Conservation (phyloP, 352 stramenopile species). For the Globisporangium megalacanthum region DNA sequence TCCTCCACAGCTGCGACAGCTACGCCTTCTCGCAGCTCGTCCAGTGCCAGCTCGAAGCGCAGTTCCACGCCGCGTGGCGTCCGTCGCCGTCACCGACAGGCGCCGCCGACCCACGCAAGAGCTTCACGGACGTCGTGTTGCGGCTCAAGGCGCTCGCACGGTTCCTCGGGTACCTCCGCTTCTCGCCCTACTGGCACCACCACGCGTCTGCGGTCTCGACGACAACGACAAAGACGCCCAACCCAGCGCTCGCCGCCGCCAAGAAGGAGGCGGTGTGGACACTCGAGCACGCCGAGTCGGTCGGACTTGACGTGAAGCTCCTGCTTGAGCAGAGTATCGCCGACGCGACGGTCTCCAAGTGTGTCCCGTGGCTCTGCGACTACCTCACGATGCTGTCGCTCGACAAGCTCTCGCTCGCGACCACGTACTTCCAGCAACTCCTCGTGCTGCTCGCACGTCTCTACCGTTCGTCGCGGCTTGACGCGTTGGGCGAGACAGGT, state of each 20-base stretch:
- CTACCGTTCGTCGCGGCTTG: constrained; percentile 38
- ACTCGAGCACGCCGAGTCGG: constrained; percentile 25
- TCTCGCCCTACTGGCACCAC: constrained; percentile 55
- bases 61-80: constrained; percentile 34
- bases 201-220: constrained; percentile 25
- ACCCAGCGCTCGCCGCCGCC: constrained; percentile 42
- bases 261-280: constrained; percentile 46
- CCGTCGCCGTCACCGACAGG: constrained; percentile 15
- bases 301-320: constrained; percentile 37
- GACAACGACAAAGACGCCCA: constrained; percentile 14
- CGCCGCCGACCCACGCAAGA: constrained; percentile 37
- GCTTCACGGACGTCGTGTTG: constrained; percentile 55
- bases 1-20: constrained; percentile 56
- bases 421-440: constrained; percentile 44
- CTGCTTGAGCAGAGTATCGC: constrained; percentile 41
- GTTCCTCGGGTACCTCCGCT: constrained; percentile 62
- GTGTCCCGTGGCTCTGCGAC: constrained; percentile 58
- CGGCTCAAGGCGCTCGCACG: constrained; percentile 60
- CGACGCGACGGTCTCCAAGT: constrained; percentile 39
- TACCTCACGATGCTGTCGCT: constrained; percentile 57
- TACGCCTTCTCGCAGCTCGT: constrained; percentile 60
- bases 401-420: constrained; percentile 41
- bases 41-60: constrained; percentile 40
- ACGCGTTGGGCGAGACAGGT: constrained; percentile 42
- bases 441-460: constrained; percentile 35